Evolutionary conservation across 352 stramenopile species (phyloP).

Genomic region (Phytopythium helicoides): DNA sequence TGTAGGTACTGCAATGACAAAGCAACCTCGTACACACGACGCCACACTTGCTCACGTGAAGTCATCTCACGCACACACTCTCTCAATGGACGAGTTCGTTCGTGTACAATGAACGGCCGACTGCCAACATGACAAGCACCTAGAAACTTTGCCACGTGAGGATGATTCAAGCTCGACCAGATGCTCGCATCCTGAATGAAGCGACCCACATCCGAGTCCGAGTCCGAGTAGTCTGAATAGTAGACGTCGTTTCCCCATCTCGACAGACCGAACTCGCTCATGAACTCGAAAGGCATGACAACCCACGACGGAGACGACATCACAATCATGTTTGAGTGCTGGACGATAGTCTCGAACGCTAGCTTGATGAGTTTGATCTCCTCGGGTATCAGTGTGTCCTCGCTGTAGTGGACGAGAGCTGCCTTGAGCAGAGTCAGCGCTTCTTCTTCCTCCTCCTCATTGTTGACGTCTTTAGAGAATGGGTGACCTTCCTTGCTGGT

Average conservation of each 20-base stretch:
- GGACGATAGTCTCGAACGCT: neutral
- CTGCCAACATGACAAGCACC: constrained; percentile 25
- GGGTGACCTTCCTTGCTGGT: too few relatives aligned
- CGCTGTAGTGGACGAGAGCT: neutral
- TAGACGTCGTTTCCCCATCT: constrained; percentile 1
- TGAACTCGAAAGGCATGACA: constrained; percentile 1
- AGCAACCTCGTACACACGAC: constrained; percentile 21
- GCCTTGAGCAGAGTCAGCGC: neutral
- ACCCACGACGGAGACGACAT: neutral
- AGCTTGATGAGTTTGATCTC: neutral
- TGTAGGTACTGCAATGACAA: constrained; percentile 27
- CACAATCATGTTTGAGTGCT: neutral
- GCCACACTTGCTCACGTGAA: constrained; percentile 4
- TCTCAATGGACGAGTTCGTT: constrained; percentile 3
- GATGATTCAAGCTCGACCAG: constrained; percentile 26
- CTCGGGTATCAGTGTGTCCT: neutral
- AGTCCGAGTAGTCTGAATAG: neutral
- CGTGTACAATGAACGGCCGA: constrained; percentile 21
- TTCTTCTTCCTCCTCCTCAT: neutral
- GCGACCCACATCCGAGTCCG: too few relatives aligned
- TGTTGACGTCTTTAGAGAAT: neutral
- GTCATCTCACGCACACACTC: neutral
- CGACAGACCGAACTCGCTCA: neutral
- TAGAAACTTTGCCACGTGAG: constrained; percentile 25
- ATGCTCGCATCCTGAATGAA: constrained; percentile 3